phyloP scores from a whole-genome alignment of 1,284 basidiomycete species.

The Bjerkandera adusta region DNA sequence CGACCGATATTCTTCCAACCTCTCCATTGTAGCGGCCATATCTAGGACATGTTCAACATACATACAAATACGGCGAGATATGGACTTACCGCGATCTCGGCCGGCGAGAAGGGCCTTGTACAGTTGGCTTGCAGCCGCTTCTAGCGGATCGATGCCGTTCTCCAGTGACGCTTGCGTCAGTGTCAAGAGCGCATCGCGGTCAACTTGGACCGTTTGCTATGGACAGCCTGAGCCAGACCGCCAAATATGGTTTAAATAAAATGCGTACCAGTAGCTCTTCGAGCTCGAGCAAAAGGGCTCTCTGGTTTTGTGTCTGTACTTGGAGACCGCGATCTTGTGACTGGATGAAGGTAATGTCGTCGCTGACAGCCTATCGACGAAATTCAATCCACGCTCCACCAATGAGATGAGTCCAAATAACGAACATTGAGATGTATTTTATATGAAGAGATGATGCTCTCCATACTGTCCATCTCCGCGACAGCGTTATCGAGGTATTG shows the following conservation, averaged over 20 bases:
- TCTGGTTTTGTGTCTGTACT: constrained; percentile 96
- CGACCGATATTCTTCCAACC: constrained; percentile 85
- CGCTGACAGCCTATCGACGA: constrained; percentile 75
- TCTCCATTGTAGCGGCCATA: constrained; percentile 93
- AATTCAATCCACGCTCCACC: constrained; percentile 7
- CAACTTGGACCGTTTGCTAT: constrained; percentile 92
- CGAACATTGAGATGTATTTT: constrained; percentile 89
- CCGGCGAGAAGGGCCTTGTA: constrained; percentile 95
- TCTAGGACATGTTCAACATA: constrained; percentile 41
- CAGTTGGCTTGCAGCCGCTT: constrained; percentile 83
- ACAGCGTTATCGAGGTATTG: constrained; percentile 88
- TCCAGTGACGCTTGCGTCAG: constrained; percentile 88
- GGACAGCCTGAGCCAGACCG: constrained; percentile 11
- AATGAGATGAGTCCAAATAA: neutral
- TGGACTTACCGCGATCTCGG: constrained; percentile 69
- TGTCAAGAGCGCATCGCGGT: constrained; percentile 69
- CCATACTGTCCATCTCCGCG: constrained; percentile 84
- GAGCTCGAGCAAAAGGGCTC: constrained; percentile 76
- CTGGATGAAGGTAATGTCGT: constrained; percentile 96
- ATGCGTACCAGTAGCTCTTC: constrained; percentile 76
- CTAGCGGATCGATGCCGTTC: constrained; percentile 79
- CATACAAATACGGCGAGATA: constrained; percentile 1
- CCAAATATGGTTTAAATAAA: constrained; percentile 2
- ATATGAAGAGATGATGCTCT: constrained; percentile 83
- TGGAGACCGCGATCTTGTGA: constrained; percentile 96